Evolutionary conservation across 2,329 filamentous ascomycete species (phyloP).

Genomic region (Berkeleyomyces rouxiae): DNA sequence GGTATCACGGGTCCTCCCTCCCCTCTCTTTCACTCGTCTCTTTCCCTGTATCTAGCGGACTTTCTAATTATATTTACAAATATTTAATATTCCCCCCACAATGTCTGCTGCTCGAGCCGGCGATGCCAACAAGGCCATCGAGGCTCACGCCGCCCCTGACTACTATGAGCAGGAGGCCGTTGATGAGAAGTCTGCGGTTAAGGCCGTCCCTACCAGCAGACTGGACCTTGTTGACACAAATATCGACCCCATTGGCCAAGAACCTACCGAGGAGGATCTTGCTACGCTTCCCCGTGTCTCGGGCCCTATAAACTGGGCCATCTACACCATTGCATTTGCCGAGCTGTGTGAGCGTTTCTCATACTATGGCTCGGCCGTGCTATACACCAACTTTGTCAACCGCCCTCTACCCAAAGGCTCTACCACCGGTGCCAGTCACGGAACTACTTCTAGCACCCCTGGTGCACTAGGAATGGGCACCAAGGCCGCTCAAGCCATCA

Average conservation of each 20-base stretch:
- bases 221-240: constrained; percentile 11
- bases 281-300: constrained; percentile 45
- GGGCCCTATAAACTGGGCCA: constrained; percentile 45
- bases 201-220: constrained; percentile 12
- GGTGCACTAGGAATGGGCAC: constrained; percentile 43
- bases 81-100: not conserved
- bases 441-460: constrained; percentile 21
- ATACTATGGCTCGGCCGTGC: constrained; percentile 55
- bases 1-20: not conserved
- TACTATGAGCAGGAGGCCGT: not conserved
- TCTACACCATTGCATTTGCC: constrained; percentile 55
- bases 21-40: not conserved
- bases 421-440: constrained; percentile 31
- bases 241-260: constrained; percentile 19
- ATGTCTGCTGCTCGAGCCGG: not conserved
- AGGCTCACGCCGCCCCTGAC: not conserved
- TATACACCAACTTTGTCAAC: constrained; percentile 53
- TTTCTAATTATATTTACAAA: no score
- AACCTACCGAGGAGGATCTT: constrained; percentile 45
- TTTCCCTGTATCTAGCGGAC: not conserved
- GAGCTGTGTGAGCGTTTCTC: constrained; percentile 64
- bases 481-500: constrained; percentile 33
- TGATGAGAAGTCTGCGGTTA: constrained; percentile 7
- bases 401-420: constrained; percentile 36
- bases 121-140: not conserved